phyloP scores from a whole-genome alignment of 2,329 filamentous ascomycete species.

The Pseudogymnoascus sp. region DNA sequence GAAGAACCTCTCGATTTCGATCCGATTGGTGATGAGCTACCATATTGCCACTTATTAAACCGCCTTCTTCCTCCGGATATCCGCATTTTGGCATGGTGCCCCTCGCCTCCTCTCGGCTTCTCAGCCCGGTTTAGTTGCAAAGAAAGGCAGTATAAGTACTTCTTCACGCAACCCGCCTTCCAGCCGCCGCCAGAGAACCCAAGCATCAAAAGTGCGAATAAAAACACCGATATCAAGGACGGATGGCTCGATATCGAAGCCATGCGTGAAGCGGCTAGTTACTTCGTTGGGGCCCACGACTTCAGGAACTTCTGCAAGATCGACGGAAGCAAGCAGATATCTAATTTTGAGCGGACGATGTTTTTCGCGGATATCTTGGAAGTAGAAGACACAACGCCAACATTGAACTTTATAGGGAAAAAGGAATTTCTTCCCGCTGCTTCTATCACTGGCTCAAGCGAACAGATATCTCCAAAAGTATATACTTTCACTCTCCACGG shows the following conservation, averaged over 20 bases:
- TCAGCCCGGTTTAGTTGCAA: slow-evolving; percentile 88
- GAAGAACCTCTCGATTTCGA: slow-evolving; percentile 38
- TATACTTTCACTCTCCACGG: slow-evolving; percentile 86
- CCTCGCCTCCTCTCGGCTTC: slow-evolving; percentile 68
- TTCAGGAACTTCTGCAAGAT: slow-evolving; percentile 97
- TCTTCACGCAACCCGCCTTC: slow-evolving; percentile 92
- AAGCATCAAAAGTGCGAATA: slow-evolving; percentile 22
- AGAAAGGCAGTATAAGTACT: slow-evolving; percentile 89
- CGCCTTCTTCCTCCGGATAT: slow-evolving; percentile 83
- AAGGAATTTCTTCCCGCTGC: slow-evolving; percentile 35
- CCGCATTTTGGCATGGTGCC: slow-evolving; percentile 86
- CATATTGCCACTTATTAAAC: slow-evolving; percentile 78
- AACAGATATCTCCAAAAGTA: slow-evolving; percentile 45
- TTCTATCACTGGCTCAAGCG: not conserved
- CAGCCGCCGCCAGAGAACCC: slow-evolving; percentile 49
- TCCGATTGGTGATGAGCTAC: slow-evolving; percentile 69
- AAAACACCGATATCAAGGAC: slow-evolving; percentile 36
- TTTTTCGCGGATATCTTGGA: slow-evolving; percentile 72
- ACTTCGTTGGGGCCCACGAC: slow-evolving; percentile 78
- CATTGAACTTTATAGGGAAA: slow-evolving; percentile 46
- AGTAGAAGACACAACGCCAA: slow-evolving; percentile 45
- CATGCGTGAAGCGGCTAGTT: slow-evolving; percentile 74
- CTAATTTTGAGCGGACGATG: slow-evolving; percentile 71
- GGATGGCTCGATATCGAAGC: slow-evolving; percentile 82
- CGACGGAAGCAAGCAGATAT: slow-evolving; percentile 81